Percentiles rank a stretch among this genome's conserved stretches.
Evolutionary conservation across 202 grass and related monocot species (phyloP).

Genomic region (Panicum hallii): DNA sequence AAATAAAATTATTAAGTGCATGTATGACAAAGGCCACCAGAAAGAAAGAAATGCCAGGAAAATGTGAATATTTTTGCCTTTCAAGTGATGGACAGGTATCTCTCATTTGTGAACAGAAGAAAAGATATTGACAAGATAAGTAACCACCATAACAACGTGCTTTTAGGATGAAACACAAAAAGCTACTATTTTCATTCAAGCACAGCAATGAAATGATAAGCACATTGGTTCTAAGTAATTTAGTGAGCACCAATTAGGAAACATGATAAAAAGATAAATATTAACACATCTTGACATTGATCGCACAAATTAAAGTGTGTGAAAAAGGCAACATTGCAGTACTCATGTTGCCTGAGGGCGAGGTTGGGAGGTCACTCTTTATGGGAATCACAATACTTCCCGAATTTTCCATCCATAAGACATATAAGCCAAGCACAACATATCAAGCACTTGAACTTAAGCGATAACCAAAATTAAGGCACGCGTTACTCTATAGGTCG

Average conservation of each 20-base stretch:
- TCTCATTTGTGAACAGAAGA: neutral
- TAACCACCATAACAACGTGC: neutral
- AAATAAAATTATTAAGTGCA: neutral
- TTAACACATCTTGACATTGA: neutral
- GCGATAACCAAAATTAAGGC: slow-evolving; percentile 1
- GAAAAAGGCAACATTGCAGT: neutral
- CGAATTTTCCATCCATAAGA: neutral
- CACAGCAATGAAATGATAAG: neutral
- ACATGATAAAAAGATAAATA: neutral
- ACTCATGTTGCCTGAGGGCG: neutral
- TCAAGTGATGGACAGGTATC: neutral
- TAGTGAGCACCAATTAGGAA: slow-evolving; percentile 5
- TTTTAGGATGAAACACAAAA: neutral
- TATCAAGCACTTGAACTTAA: neutral
- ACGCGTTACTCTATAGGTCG: slow-evolving; percentile 69
- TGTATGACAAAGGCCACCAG: neutral
- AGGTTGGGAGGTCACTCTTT: neutral
- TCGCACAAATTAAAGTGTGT: slow-evolving; percentile 16
- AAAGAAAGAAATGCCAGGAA: slow-evolving; percentile 1
- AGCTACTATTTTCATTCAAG: neutral
- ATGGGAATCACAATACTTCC: neutral
- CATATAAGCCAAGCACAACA: neutral
- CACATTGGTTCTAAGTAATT: neutral
- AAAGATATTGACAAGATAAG: neutral
- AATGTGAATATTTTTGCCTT: neutral